These are phyloP conservation scores for Scopulariopsis brevicaulis DNA, from an alignment of 2,329 filamentous ascomycete species.

Conservation along the genomic window DNA sequence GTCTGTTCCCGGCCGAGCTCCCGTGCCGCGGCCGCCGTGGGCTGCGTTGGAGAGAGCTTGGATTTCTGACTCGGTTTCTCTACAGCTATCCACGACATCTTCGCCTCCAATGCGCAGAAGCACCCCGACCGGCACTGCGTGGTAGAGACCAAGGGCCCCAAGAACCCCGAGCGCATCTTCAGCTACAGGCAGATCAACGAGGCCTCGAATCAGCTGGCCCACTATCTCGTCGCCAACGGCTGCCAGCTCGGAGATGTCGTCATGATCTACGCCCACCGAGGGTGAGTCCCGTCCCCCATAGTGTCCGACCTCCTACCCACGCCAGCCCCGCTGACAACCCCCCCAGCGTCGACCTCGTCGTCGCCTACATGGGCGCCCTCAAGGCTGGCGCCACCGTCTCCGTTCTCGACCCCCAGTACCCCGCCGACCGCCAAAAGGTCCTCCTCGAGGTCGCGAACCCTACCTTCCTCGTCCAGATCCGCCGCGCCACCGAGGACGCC, in stretches of 20 bases:
- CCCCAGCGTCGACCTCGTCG: conserved; percentile 43
- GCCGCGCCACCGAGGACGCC: conserved; percentile 57
- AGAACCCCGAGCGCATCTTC: conserved; percentile 49
- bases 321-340: neutral
- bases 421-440: conserved; percentile 39
- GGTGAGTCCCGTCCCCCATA: conserved; percentile 27
- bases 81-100: conserved; percentile 56
- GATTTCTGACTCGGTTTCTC: neutral
- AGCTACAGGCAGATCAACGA: conserved; percentile 83
- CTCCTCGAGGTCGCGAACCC: conserved; percentile 74
- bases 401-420: conserved; percentile 73
- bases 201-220: conserved; percentile 67
- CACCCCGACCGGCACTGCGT: conserved; percentile 51
- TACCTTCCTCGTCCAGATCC: conserved; percentile 60
- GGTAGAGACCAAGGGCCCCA: conserved; percentile 31
- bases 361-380: conserved; percentile 67
- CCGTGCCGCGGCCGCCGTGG: neutral
- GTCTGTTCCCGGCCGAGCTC: neutral
- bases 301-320: neutral
- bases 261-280: conserved; percentile 81
- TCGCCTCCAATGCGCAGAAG: conserved; percentile 51
- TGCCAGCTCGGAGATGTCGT: conserved; percentile 75
- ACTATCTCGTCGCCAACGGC: conserved; percentile 66
- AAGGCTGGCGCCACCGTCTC: conserved; percentile 48
- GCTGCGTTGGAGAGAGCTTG: neutral